Base-by-base conservation (phyloP, 139 green algal genomes). In the Eudorina sp. region DNA sequence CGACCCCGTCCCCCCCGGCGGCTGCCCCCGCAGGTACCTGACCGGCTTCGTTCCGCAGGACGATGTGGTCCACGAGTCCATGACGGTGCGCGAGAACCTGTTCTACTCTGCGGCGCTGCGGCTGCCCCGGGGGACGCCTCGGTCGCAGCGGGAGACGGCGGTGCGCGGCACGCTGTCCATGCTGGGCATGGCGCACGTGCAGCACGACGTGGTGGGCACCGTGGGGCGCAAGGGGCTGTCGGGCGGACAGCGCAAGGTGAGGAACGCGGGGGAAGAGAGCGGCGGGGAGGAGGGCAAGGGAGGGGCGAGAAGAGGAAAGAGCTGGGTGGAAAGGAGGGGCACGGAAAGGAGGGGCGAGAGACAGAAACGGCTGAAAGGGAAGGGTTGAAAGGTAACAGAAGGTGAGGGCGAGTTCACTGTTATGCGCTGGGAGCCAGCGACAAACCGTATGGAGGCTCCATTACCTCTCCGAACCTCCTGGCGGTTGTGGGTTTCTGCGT, bases 11-110 rank as follows among this genome's bases (percentile, higher is more conserved):
- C 79, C 53, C 27, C 36, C 31, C n/a, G n/a, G n/a, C n/a, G n/a
- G 1, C 36, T 29, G 16, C 79, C 53, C 19, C 34, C 79, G 36
- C 64, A 89, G 84, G 40, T 83, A 83, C 55, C 72, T 95, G 34
- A 92, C 92, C 77, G 94, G 94, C 6, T 96, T 95, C 78, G 94
- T 96, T 13, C 94, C 94, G 9, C 94, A 95, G 88, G 92, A 96
- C 83, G 94, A 96, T 75, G 90, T 96, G 46, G 93, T 96, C 85
- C 85, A 94, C 87, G 48, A 75, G 4, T 83, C 81, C 31, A 58
- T 96, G 69, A 95, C 90, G 7, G 94, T 96, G 64, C 81, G 92
- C 45, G 94, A 96, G 75, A 96, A 95, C 77, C 84, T 96, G 38
- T 46, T 85, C 2, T 96, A 95, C 86, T 87, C 84, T 34, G 84